Evolutionary conservation across 2,329 filamentous ascomycete genomes (phyloP).

Genomic region (Coniochaeta sp.): DNA sequence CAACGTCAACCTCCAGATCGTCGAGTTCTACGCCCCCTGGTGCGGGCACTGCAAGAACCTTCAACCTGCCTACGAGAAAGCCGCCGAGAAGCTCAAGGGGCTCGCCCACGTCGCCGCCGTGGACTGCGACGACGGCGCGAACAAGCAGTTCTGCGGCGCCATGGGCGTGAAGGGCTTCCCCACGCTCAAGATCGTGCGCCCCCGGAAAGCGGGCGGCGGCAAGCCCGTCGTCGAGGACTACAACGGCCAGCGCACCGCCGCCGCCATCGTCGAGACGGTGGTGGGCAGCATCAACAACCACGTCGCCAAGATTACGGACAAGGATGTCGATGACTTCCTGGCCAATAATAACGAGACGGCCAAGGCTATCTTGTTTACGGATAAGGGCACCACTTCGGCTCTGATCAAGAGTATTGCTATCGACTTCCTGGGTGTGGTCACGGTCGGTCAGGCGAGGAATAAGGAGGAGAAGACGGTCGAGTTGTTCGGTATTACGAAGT

Average conservation of each 20-base stretch:
- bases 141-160: slow-evolving; percentile 78
- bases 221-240: slow-evolving; percentile 87
- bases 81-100: slow-evolving; percentile 80
- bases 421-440: slow-evolving; percentile 77
- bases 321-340: slow-evolving; percentile 71
- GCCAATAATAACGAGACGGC: slow-evolving; percentile 57
- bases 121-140: slow-evolving; percentile 88
- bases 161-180: slow-evolving; percentile 94
- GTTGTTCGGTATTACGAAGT: slow-evolving; percentile 68
- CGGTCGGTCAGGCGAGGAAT: slow-evolving; percentile 74
- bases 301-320: slow-evolving; percentile 74
- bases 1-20: slow-evolving; percentile 33
- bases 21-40: slow-evolving; percentile 95
- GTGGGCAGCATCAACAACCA: slow-evolving; percentile 86
- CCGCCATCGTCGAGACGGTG: slow-evolving; percentile 79
- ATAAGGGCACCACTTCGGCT: slow-evolving; percentile 83
- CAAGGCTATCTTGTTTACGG: slow-evolving; percentile 87
- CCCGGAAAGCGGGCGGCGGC: slow-evolving; percentile 61
- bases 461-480: slow-evolving; percentile 69
- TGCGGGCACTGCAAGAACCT: slow-evolving; percentile 96
- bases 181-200: slow-evolving; percentile 87
- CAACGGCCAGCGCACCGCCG: slow-evolving; percentile 74
- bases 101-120: slow-evolving; percentile 91
- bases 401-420: slow-evolving; percentile 80
- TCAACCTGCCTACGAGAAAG: slow-evolving; percentile 93